Conservation (phyloP, 2,329 filamentous ascomycete species). For the Fusarium siculi region DNA sequence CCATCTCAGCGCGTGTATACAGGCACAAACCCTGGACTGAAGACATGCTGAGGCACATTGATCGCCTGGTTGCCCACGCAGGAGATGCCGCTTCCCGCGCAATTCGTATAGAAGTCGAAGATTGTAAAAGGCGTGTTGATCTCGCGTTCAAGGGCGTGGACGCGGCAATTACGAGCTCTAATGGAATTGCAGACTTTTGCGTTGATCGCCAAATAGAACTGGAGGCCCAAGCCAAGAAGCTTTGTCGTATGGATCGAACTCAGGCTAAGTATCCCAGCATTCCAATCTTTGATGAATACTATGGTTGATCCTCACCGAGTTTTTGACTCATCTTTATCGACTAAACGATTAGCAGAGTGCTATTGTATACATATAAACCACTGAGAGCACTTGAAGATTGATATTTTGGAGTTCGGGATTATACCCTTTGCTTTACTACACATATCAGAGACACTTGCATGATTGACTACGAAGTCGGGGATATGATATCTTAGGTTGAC, state of each 20-base stretch:
- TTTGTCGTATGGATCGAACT: conserved; percentile 9
- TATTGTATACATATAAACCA: background rate
- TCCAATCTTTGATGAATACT: background rate
- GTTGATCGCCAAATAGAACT: conserved; percentile 2
- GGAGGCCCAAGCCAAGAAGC: conserved; percentile 5
- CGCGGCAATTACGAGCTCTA: background rate
- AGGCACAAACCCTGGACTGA: background rate
- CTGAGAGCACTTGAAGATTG: background rate
- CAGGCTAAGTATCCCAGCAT: background rate
- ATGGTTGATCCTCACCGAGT: background rate
- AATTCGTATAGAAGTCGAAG: conserved; percentile 2
- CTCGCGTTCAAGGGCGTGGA: background rate
- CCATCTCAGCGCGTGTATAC: background rate
- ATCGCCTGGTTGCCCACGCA: background rate
- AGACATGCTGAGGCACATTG: background rate
- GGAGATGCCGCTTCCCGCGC: background rate
- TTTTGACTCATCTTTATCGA: background rate
- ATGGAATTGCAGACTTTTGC: background rate
- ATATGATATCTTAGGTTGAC: background rate
- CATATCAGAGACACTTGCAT: background rate
- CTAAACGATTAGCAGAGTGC: background rate
- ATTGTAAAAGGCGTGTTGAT: conserved; percentile 2
- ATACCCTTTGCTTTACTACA: background rate
- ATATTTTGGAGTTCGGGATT: conserved; percentile 4
- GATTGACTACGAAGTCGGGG: background rate